Percentiles rank a stretch among this genome's conserved stretches.
phyloP scores from a whole-genome alignment of 1,284 basidiomycete genomes.

The Ustilago hordei region DNA sequence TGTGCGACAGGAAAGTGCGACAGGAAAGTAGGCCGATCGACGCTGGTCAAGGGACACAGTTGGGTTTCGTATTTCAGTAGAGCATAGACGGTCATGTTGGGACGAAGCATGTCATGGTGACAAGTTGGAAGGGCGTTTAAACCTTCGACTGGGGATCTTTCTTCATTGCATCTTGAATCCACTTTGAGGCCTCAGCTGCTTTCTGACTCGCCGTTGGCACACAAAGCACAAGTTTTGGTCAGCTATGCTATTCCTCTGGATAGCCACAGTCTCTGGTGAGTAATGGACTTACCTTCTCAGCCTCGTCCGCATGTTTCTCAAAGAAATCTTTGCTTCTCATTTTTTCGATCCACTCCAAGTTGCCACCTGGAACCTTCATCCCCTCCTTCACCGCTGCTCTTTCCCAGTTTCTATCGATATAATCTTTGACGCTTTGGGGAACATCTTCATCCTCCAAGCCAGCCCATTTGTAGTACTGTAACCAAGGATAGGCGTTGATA shows the following conservation, averaged over 20 bases:
- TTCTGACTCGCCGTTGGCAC: slow-evolving; percentile 4
- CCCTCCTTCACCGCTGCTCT: slow-evolving; percentile 29
- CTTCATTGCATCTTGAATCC: slow-evolving; percentile 55
- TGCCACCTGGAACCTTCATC: slow-evolving; percentile 41
- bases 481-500: slow-evolving; percentile 59
- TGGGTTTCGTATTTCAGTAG: too few relatives aligned
- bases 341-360: slow-evolving; percentile 38
- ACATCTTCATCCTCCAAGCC: slow-evolving; percentile 41
- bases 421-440: slow-evolving; percentile 28
- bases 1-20: too few relatives aligned
- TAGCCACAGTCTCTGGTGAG: neutral
- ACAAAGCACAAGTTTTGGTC: neutral
- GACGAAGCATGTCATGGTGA: neutral
- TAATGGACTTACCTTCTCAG: slow-evolving; percentile 10
- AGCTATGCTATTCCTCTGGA: neutral
- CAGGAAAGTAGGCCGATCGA: too few relatives aligned
- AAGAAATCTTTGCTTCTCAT: slow-evolving; percentile 37
- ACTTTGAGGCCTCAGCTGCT: slow-evolving; percentile 28
- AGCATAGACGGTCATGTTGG: too few relatives aligned
- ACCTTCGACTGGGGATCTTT: slow-evolving; percentile 44
- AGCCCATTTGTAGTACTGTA: slow-evolving; percentile 47
- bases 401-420: slow-evolving; percentile 42
- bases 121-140: neutral
- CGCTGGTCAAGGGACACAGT: too few relatives aligned
- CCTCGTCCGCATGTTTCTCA: slow-evolving; percentile 20